Percentiles rank a stretch among this genome's conserved stretches.
These are phyloP conservation scores for Russula sp. DNA, from an alignment of 768 basidiomycete species.

Conservation along the genomic window DNA sequence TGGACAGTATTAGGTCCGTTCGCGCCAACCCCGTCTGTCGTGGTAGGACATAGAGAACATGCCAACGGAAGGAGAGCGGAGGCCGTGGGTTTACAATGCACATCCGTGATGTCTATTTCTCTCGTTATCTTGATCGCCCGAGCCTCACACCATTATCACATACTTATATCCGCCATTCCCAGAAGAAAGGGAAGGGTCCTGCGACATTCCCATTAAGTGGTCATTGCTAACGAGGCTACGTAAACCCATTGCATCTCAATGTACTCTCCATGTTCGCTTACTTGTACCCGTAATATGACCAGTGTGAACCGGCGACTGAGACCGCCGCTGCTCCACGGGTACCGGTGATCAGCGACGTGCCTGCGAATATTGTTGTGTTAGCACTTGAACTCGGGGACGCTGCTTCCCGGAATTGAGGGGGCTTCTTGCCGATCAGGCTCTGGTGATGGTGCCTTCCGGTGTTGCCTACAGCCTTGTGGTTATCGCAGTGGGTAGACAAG, in stretches of 20 bases:
- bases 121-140: slow-evolving; percentile 10
- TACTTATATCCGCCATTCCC: slow-evolving; percentile 5
- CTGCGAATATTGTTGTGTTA: slow-evolving; percentile 1
- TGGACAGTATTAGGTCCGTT: neutral
- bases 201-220: slow-evolving; percentile 5
- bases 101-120: slow-evolving; percentile 20
- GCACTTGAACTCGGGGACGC: slow-evolving; percentile 6
- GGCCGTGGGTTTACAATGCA: slow-evolving; percentile 8
- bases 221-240: slow-evolving; percentile 20
- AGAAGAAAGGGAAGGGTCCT: slow-evolving; percentile 8
- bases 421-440: slow-evolving; percentile 17
- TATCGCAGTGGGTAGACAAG: slow-evolving; percentile 3
- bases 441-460: slow-evolving; percentile 5
- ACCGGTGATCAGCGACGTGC: slow-evolving; percentile 13
- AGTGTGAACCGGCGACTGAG: slow-evolving; percentile 14
- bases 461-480: neutral
- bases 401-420: slow-evolving; percentile 10
- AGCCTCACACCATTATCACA: slow-evolving; percentile 11
- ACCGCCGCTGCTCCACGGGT: slow-evolving; percentile 10
- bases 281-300: slow-evolving; percentile 21
- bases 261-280: slow-evolving; percentile 16
- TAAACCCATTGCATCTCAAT: slow-evolving; percentile 16
- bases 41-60: slow-evolving; percentile 9
- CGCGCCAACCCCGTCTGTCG: neutral
- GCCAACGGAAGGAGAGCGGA: slow-evolving; percentile 13